These are phyloP conservation scores for Iris pallida DNA, from an alignment of 116 monocot species.

Conservation along the genomic window DNA sequence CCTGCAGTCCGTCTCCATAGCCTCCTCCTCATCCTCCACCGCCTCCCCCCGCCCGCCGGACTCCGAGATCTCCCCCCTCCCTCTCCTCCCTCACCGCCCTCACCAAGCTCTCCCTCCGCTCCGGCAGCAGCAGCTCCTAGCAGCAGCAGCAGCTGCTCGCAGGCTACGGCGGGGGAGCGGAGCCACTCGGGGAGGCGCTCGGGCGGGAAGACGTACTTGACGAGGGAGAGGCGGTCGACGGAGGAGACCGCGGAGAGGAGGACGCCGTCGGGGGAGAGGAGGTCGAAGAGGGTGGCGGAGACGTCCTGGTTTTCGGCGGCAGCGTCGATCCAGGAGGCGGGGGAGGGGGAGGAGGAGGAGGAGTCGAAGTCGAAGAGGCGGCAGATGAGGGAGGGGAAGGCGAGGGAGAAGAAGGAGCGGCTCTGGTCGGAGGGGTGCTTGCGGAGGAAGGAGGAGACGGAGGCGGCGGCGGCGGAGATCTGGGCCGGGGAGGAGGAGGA, in stretches of 20 bases:
- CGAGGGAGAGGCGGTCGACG: slow-evolving; percentile 46
- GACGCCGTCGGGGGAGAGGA: slow-evolving; percentile 39
- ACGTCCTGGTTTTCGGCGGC: slow-evolving; percentile 25
- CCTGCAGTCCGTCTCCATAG: too few species aligned
- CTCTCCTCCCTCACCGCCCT: too few species aligned
- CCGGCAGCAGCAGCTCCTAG: too few species aligned
- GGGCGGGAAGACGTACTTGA: slow-evolving; percentile 59
- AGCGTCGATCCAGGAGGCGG: slow-evolving; percentile 43
- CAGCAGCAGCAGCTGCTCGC: too few species aligned
- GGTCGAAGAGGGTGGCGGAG: slow-evolving; percentile 3
- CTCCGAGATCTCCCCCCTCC: too few species aligned
- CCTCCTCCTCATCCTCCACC: too few species aligned
- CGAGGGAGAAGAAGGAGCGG: slow-evolving; percentile 73
- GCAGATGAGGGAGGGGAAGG: slow-evolving; percentile 72
- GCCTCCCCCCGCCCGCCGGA: too few species aligned
- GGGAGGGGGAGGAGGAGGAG: slow-evolving; percentile 13
- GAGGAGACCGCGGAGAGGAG: slow-evolving; percentile 49
- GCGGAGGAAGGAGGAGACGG: slow-evolving; percentile 50
- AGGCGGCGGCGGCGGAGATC: slow-evolving; percentile 46
- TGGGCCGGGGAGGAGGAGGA: slow-evolving; percentile 41
- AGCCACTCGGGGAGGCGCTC: slow-evolving; percentile 76
- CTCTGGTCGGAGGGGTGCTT: slow-evolving; percentile 40
- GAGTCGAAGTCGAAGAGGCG: slow-evolving; percentile 75
- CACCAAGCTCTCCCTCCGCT: too few species aligned
- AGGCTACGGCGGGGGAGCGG: slow-evolving; percentile 35